Conservation (phyloP, 2,329 filamentous ascomycete genomes). For the Celoporthe dispersa region DNA sequence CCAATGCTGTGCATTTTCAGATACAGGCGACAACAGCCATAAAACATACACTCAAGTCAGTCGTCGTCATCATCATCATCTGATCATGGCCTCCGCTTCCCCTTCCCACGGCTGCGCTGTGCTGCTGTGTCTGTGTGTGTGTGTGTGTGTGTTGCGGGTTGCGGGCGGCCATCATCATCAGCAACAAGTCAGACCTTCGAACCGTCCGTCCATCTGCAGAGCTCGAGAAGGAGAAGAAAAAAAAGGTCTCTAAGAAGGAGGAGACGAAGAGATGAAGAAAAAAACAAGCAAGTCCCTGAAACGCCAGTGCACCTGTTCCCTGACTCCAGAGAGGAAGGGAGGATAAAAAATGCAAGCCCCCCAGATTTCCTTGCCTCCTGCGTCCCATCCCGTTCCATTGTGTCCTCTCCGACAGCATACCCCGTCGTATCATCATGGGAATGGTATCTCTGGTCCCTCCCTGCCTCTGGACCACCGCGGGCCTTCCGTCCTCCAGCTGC, state of each 20-base stretch:
- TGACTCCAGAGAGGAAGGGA: slow-evolving; percentile 12
- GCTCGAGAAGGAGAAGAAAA: background rate
- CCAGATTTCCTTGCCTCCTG: background rate
- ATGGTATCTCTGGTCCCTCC: no score
- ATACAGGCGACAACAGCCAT: background rate
- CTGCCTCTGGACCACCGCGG: background rate
- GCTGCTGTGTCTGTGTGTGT: background rate
- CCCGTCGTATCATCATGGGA: slow-evolving; percentile 15
- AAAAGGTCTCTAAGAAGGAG: background rate
- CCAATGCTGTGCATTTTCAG: slow-evolving; percentile 3
- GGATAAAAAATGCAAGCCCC: slow-evolving; percentile 1
- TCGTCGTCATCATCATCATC: slow-evolving; percentile 8
- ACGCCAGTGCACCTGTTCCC: slow-evolving; percentile 22
- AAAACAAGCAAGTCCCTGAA: slow-evolving; percentile 11
- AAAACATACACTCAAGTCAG: slow-evolving; percentile 14
- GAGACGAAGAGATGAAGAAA: background rate
- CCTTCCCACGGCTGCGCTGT: background rate
- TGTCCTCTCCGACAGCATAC: background rate
- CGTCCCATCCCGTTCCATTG: slow-evolving; percentile 5
- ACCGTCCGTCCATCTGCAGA: slow-evolving; percentile 1
- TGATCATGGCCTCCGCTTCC: background rate
- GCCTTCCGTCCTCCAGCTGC: background rate
- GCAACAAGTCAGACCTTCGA: background rate
- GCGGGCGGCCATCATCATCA: background rate
- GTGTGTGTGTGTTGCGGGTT: background rate